phyloP scores from a whole-genome alignment of 2,329 filamentous ascomycete species.

The Coniosporium tulheliwenetii region DNA sequence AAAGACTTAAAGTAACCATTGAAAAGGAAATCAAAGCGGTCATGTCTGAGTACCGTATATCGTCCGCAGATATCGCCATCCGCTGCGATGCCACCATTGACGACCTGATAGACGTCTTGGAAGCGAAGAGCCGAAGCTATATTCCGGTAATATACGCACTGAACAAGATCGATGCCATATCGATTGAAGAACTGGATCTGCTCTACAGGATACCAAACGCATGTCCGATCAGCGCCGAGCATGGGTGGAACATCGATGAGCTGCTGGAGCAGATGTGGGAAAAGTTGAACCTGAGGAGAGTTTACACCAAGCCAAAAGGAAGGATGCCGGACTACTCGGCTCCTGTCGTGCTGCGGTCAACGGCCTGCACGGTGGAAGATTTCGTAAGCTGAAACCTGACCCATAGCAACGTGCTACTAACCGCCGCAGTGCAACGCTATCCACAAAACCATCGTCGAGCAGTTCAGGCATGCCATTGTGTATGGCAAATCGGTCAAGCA shows the following conservation, averaged over 20 bases:
- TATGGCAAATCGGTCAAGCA: slow-evolving; percentile 98
- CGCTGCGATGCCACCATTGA: slow-evolving; percentile 95
- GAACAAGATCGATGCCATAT: slow-evolving; percentile 98
- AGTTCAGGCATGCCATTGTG: slow-evolving; percentile 90
- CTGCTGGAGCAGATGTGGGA: slow-evolving; percentile 98
- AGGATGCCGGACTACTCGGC: slow-evolving; percentile 81
- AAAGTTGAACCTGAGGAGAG: slow-evolving; percentile 74
- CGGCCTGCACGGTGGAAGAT: slow-evolving; percentile 81
- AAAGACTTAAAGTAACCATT: not conserved
- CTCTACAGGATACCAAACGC: slow-evolving; percentile 95
- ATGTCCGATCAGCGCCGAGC: slow-evolving; percentile 89
- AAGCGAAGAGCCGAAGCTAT: slow-evolving; percentile 87
- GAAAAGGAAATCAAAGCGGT: slow-evolving; percentile 80
- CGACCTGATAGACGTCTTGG: slow-evolving; percentile 88
- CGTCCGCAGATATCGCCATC: slow-evolving; percentile 92
- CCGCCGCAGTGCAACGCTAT: slow-evolving; percentile 74
- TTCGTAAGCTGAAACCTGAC: slow-evolving; percentile 52
- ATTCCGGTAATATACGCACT: slow-evolving; percentile 98
- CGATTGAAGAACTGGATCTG: slow-evolving; percentile 91
- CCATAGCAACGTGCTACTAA: slow-evolving; percentile 16
- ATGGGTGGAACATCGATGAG: slow-evolving; percentile 95
- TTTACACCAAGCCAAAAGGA: slow-evolving; percentile 98
- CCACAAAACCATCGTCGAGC: slow-evolving; percentile 87
- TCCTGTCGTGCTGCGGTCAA: slow-evolving; percentile 75
- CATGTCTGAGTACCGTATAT: slow-evolving; percentile 93